Evolutionary conservation across 257 asterid genomes (phyloP), one percentile per base, ranked within the genome.

Genomic region (Nyctanthes arbortristis): DNA sequence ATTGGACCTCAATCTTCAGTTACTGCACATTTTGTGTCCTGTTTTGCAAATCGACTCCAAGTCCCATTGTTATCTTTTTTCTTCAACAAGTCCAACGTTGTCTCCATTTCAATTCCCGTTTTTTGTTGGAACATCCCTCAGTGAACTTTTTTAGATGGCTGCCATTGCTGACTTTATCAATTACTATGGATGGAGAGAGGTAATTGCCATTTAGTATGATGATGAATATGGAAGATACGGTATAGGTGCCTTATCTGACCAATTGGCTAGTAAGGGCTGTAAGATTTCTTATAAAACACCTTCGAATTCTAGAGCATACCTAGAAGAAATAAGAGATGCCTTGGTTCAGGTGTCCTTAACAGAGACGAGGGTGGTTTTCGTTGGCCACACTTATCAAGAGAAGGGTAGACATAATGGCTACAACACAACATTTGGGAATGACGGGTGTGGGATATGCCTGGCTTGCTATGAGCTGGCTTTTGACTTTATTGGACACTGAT

Each of bases 1-100:
- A 71, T 88, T 11, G 96, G 96, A 18, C 96, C 90, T 22, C 90
- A 86, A 65, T 77, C 90, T 56, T 86, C 96, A 14, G 82, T 62
- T 57, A 80, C 77, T 30, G 92, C 96, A 22, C 89, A 63, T 49
- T 76, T 75, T 36, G 66, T 88, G 30, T 79, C 87, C 24, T 82
- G 77, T n/a, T 65, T 88, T 20, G 80, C 89, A 28, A 86, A 73
- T 55, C 87, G 75, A 45, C 84, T 85, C 33, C 75, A 77, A 56
- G 76, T 82, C 64, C 96, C 96, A 3, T 65, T 88, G 29, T 39
- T 88, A 37, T 88, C 96, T 28, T 88, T 58, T n/a, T 70, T 84
- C 96, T 0, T 90, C 92, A 10, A 77, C 90, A 37, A 86, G 84
- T 62, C 92, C 96, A 1, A 7, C 86, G 3, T 81, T 88, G 4